Conservation (phyloP, 257 asterid species). For the Penstemon newberryi region DNA sequence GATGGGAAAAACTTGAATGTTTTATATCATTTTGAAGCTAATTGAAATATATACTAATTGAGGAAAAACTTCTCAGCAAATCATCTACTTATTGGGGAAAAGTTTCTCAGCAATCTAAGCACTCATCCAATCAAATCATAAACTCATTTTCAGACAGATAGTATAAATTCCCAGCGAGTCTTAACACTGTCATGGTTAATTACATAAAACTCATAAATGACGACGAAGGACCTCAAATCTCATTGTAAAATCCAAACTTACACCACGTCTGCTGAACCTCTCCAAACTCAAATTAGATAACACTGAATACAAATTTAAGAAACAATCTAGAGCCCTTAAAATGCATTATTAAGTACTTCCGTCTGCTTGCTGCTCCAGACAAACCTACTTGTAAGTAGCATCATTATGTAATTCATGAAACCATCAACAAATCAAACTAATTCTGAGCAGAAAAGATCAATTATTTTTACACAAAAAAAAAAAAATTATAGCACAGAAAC, state of each 20-base stretch:
- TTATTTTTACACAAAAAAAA: conserved; percentile 6
- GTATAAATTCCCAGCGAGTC: conserved; percentile 9
- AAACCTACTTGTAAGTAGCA: not conserved
- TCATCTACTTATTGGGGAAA: not conserved
- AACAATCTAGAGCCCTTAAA: conserved; percentile 6
- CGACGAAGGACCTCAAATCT: not conserved
- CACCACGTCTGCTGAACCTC: not conserved
- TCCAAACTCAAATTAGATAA: conserved; percentile 18
- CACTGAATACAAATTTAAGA: conserved; percentile 21
- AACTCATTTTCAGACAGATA: not conserved
- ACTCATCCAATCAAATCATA: conserved; percentile 12
- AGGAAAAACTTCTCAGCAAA: conserved; percentile 1
- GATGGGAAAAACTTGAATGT: not conserved
- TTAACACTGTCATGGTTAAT: conserved; percentile 14
- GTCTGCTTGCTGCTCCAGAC: not conserved
- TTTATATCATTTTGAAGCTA: conserved; percentile 5
- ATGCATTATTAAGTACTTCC: not conserved
- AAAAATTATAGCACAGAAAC: not conserved
- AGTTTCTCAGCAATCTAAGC: conserved; percentile 10
- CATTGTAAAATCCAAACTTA: conserved; percentile 1
- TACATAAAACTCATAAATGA: not conserved
- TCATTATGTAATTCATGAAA: conserved; percentile 11
- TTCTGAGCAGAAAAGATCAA: conserved; percentile 16
- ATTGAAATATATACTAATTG: conserved; percentile 2
- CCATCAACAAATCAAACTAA: not conserved